phyloP scores from a whole-genome alignment of 2,329 filamentous ascomycete genomes.

The Zelopaecilomyces penicillatus region DNA sequence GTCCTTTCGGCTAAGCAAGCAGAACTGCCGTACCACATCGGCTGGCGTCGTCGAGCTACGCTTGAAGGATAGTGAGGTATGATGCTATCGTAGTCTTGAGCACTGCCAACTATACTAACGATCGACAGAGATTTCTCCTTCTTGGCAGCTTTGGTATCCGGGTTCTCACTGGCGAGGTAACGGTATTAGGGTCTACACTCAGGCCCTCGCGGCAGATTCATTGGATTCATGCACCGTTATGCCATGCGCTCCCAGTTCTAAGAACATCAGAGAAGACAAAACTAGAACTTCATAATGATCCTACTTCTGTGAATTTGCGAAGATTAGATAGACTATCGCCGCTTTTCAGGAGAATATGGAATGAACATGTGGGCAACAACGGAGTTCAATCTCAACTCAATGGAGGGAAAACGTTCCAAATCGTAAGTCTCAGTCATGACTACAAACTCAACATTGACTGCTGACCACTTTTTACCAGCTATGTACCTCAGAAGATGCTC shows the following conservation, averaged over 20 bases:
- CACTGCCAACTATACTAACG: slow-evolving; percentile 11
- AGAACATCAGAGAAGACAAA: slow-evolving; percentile 40
- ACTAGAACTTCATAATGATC: slow-evolving; percentile 49
- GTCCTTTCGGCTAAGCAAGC: slow-evolving; percentile 37
- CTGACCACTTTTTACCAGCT: slow-evolving; percentile 33
- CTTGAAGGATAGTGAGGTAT: slow-evolving; percentile 43
- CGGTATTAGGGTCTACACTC: slow-evolving; percentile 57
- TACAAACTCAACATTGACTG: neutral
- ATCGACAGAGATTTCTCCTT: slow-evolving; percentile 46
- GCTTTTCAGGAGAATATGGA: slow-evolving; percentile 60
- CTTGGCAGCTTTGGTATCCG: slow-evolving; percentile 61
- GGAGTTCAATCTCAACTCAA: slow-evolving; percentile 8
- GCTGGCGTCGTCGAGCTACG: slow-evolving; percentile 34
- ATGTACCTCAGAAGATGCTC: slow-evolving; percentile 43
- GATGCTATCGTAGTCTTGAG: neutral
- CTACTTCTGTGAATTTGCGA: slow-evolving; percentile 39
- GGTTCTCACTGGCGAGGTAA: slow-evolving; percentile 53
- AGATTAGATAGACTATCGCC: slow-evolving; percentile 54
- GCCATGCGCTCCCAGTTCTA: slow-evolving; percentile 62
- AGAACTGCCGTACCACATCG: slow-evolving; percentile 32
- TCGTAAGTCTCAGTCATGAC: slow-evolving; percentile 30
- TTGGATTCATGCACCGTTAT: slow-evolving; percentile 59
- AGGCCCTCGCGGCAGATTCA: slow-evolving; percentile 35
- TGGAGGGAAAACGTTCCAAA: slow-evolving; percentile 33
- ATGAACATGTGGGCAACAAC: slow-evolving; percentile 26